Base-by-base conservation (phyloP, 306 rosid genomes). In the Parietaria judaica region DNA sequence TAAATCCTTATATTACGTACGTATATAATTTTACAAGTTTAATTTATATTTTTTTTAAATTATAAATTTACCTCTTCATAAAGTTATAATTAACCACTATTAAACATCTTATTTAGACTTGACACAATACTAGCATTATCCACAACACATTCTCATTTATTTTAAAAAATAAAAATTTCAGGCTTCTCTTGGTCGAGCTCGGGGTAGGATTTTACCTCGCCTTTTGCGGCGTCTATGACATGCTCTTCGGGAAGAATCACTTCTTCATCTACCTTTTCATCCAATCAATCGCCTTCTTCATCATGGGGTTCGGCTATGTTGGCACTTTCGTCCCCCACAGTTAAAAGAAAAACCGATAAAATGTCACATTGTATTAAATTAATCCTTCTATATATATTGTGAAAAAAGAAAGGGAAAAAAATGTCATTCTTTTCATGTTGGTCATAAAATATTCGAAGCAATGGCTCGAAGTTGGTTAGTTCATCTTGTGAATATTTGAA, bases 311-410 rank as follows among this genome's bases (percentile, higher is more conserved):
- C 62, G 97, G 97, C 65, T 81, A 87, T 52, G 72, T 79, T 67
- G 97, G 97, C 75, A 87, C 89, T 47, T 76, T 87, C 38, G 81
- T 85, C 64, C 95, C 96, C 71, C 70, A 51, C 58, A 69, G 85
- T 69, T 83, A 81, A 70, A 47, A 66, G 63, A 49, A 49, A 49
- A n/a, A n/a, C 53, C 9, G 13, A 49, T 10, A 49, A 49, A n/a
- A 46, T 7, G 11, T 46, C 11, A 46, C 11, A 7, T 46, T 46
- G 3, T 46, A 8, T 46, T 7, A 8, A 13, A 46, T 46, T 1
- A 7, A 46, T 43, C 61, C 59, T 13, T 64, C 56, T 58, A 66
- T 61, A 76, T 61, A 76, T 75, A 60, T 61, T 78, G 80, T 76
- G 68, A 61, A 46, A 73, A 63, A 36, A 7, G 14, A 15, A 13